phyloP scores from a whole-genome alignment of 306 rosid species.

The Vachellia pachyceras region DNA sequence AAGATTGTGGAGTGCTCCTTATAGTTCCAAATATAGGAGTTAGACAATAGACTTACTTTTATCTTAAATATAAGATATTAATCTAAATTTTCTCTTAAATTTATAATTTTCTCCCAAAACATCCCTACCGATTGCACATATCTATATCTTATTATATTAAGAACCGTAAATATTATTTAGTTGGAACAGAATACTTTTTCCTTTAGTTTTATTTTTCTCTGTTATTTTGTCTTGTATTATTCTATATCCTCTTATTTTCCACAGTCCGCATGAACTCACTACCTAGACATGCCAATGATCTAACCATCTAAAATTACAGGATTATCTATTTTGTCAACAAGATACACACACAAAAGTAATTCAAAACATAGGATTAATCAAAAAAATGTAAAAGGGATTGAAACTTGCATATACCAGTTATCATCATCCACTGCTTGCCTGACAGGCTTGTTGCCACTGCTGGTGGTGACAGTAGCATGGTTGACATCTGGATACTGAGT shows the following conservation, averaged over 20 bases:
- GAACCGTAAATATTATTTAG: too few species aligned
- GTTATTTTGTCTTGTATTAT: background rate
- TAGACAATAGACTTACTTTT: too few species aligned
- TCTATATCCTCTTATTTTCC: background rate
- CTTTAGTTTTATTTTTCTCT: background rate
- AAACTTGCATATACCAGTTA: slow-evolving; percentile 56
- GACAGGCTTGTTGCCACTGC: slow-evolving; percentile 52
- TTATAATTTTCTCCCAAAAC: too few species aligned
- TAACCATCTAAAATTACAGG: background rate
- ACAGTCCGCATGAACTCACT: too few species aligned
- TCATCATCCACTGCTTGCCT: slow-evolving; percentile 61
- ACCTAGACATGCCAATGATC: background rate
- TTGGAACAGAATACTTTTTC: background rate
- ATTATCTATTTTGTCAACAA: background rate
- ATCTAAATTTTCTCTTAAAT: too few species aligned
- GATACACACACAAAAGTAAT: background rate
- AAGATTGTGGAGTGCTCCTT: background rate
- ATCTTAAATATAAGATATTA: too few species aligned
- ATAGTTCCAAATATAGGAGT: too few species aligned
- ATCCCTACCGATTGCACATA: too few species aligned
- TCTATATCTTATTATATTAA: too few species aligned
- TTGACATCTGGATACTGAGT: slow-evolving; percentile 92
- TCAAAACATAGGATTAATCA: background rate
- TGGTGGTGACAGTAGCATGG: slow-evolving; percentile 65
- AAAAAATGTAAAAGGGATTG: background rate